These are phyloP conservation scores for Limonium bicolor DNA, from an alignment of 148 eudicot genomes.

Conservation along the genomic window DNA sequence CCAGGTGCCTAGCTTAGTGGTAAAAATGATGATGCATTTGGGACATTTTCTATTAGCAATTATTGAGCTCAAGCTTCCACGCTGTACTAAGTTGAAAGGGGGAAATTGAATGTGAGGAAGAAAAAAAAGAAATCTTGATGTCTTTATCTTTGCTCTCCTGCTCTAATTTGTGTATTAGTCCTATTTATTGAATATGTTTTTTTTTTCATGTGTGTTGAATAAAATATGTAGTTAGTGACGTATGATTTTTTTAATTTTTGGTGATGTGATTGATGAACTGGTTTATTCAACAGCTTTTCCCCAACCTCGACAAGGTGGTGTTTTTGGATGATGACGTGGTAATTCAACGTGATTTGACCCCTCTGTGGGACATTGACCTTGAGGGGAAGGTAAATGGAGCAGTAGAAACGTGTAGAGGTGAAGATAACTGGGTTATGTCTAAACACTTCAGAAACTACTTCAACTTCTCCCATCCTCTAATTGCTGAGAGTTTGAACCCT, in stretches of 20 bases:
- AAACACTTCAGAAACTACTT: constrained; percentile 82
- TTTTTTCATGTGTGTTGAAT: too few relatives aligned
- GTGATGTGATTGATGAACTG: constrained; percentile 1
- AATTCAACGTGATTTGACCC: constrained; percentile 84
- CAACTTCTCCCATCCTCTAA: constrained; percentile 91
- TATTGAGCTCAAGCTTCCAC: too few relatives aligned
- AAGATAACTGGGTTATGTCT: constrained; percentile 96
- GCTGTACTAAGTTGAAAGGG: too few relatives aligned
- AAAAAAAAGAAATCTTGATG: too few relatives aligned
- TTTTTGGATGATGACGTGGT: constrained; percentile 95
- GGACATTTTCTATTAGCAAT: too few relatives aligned
- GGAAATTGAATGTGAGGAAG: too few relatives aligned
- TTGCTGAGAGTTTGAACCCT: constrained; percentile 64
- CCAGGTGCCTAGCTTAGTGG: too few relatives aligned
- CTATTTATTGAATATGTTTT: too few relatives aligned
- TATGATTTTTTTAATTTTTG: background rate
- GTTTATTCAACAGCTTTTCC: constrained; percentile 58
- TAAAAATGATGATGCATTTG: too few relatives aligned
- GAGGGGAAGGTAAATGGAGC: constrained; percentile 95
- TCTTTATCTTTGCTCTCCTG: too few relatives aligned
- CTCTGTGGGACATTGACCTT: constrained; percentile 90
- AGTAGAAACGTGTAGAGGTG: constrained; percentile 96
- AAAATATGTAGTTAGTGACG: background rate
- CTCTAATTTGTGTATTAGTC: too few relatives aligned
- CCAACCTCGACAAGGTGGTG: constrained; percentile 83